Percentiles rank a stretch among this genome's conserved stretches.
Conservation (phyloP, 306 rosid genomes). For the Pterocarpus macrocarpus region DNA sequence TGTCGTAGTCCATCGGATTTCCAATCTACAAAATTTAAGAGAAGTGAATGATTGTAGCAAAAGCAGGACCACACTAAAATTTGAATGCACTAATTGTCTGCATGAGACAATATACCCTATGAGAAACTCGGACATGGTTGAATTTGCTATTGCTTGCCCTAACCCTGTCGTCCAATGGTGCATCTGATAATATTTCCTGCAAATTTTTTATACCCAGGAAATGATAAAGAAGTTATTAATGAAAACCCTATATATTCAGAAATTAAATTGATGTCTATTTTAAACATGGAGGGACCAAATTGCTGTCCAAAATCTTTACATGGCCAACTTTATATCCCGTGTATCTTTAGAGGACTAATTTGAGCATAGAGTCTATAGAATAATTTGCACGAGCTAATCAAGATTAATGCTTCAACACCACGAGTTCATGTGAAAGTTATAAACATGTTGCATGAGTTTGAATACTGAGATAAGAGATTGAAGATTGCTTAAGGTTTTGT, state of each 20-base stretch:
- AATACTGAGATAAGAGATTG: background rate
- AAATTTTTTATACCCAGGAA: slow-evolving; percentile 37
- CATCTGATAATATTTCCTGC: slow-evolving; percentile 90
- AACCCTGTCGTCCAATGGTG: slow-evolving; percentile 75
- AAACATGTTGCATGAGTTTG: background rate
- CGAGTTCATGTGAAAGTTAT: background rate
- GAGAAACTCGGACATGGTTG: slow-evolving; percentile 81
- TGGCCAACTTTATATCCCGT: too few relatives aligned
- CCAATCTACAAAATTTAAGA: slow-evolving; percentile 67
- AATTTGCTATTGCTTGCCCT: slow-evolving; percentile 57
- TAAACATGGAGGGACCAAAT: background rate
- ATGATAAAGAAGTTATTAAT: slow-evolving; percentile 39
- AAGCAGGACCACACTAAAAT: slow-evolving; percentile 38
- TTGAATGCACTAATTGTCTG: slow-evolving; percentile 26
- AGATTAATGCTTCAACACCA: too few relatives aligned
- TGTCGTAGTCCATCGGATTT: slow-evolving; percentile 88
- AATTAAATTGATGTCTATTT: background rate
- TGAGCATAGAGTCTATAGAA: too few relatives aligned
- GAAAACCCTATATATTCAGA: background rate
- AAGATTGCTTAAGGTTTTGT: background rate
- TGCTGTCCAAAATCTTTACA: too few relatives aligned
- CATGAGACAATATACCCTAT: slow-evolving; percentile 69
- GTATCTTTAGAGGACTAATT: background rate
- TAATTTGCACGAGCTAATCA: too few relatives aligned
- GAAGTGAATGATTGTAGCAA: slow-evolving; percentile 29